Conservation (phyloP, 352 stramenopile genomes). For the Globisporangium cederbergense region DNA sequence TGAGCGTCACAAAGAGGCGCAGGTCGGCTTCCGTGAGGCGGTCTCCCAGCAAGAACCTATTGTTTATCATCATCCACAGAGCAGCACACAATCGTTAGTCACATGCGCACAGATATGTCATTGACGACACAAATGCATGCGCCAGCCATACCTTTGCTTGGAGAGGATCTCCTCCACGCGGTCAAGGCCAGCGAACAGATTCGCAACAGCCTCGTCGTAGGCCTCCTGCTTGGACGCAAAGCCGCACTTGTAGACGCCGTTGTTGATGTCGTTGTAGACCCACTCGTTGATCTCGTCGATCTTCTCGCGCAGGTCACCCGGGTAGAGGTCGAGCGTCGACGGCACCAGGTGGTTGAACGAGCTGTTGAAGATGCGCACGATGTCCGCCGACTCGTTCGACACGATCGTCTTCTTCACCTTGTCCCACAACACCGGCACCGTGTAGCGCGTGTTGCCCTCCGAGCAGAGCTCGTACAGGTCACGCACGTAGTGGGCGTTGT, state of each 20-base stretch:
- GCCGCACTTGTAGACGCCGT: slow-evolving; percentile 91
- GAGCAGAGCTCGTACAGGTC: slow-evolving; percentile 82
- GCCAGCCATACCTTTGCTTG: slow-evolving; percentile 42
- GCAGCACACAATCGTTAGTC: neutral
- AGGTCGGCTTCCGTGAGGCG: slow-evolving; percentile 77
- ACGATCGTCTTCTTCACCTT: slow-evolving; percentile 89
- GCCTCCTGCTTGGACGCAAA: slow-evolving; percentile 87
- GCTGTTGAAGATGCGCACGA: slow-evolving; percentile 91
- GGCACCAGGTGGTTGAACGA: slow-evolving; percentile 74
- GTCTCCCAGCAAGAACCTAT: slow-evolving; percentile 54
- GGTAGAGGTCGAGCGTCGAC: slow-evolving; percentile 78
- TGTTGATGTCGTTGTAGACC: slow-evolving; percentile 92
- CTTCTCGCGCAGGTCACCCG: slow-evolving; percentile 58
- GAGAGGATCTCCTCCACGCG: slow-evolving; percentile 64
- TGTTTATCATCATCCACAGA: neutral
- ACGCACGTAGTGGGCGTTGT: slow-evolving; percentile 59
- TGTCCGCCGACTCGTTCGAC: slow-evolving; percentile 93
- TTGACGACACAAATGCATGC: neutral
- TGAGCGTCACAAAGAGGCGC: slow-evolving; percentile 77
- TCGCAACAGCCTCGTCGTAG: slow-evolving; percentile 81
- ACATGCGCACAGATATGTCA: neutral
- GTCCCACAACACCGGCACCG: slow-evolving; percentile 92
- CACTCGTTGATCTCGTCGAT: slow-evolving; percentile 91
- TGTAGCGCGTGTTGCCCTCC: slow-evolving; percentile 77
- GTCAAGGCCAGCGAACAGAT: slow-evolving; percentile 70